Evolutionary conservation across 1,284 basidiomycete species (phyloP), one percentile per base, ranked within the genome.

Genomic region (Hemileia vastatrix): DNA sequence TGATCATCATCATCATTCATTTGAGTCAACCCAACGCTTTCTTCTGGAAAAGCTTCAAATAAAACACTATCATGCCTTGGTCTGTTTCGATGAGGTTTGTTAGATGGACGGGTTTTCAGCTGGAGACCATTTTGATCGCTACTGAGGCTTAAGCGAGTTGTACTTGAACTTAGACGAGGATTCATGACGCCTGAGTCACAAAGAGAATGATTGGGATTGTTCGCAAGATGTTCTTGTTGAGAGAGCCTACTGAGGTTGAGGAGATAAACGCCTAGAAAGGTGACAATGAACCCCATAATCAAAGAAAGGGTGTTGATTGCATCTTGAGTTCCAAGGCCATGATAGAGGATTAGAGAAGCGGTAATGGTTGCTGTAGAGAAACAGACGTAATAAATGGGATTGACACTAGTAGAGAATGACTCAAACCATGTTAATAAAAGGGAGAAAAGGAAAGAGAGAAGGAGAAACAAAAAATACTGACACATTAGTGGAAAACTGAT

Each of bases 341-440:
- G 88, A 82, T 97, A 97, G 65, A 97, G 83, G 68, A 97, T 91
- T 67, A 96, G 84, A 56, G 92, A 96, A 0, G 94, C 92, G 57
- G 94, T 81, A 72, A 96, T 89, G 27, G 94, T 97, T 9, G 87
- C 87, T 1, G 90, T 90, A n/a, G 92, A 93, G 79, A 99, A 99
- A 77, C 90, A 87, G 76, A 97, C 94, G 74, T 94, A 97, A 79
- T 98, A 98, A 81, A 95, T 88, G 0, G 95, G 94, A 76, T 99
- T 98, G 64, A 98, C 93, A 48, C 89, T 90, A 74, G 33, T 51
- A n/a, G n/a, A n/a, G n/a, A n/a, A n/a, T n/a, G n/a, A n/a, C n/a
- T n/a, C n/a, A n/a, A n/a, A n/a, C n/a, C n/a, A n/a, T n/a, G n/a
- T n/a, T 24, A 36, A 27, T 8, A 53, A 21, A 2, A 44, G 33